These are phyloP conservation scores for Moesziomyces aphidis DNA, from an alignment of 1,284 basidiomycete species.

Conservation along the genomic window DNA sequence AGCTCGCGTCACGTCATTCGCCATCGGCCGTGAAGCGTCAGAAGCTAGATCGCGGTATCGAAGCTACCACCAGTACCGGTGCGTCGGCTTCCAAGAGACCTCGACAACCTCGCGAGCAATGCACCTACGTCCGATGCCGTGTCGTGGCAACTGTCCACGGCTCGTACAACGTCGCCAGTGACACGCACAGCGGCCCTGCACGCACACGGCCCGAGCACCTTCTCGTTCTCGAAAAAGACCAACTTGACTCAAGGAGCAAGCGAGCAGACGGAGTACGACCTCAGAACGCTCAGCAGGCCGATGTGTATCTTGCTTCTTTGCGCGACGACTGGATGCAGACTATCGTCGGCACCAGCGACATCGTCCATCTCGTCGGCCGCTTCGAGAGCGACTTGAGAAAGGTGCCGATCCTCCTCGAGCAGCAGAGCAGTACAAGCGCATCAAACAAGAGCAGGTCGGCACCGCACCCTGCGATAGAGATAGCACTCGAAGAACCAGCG, in stretches of 20 bases:
- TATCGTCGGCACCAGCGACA: conserved; percentile 34
- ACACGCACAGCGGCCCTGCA: conserved; percentile 7
- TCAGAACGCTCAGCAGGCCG: background rate
- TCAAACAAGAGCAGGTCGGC: background rate
- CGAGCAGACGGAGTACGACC: background rate
- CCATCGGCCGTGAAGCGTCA: conserved; percentile 28
- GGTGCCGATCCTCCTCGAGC: conserved; percentile 10
- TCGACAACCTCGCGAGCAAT: background rate
- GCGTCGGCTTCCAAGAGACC: background rate
- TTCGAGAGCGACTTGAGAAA: conserved; percentile 26
- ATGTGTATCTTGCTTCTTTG: conserved; percentile 39
- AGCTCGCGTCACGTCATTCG: conserved; percentile 2
- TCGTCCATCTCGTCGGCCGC: conserved; percentile 53
- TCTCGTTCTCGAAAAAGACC: conserved; percentile 28
- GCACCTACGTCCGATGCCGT: conserved; percentile 30
- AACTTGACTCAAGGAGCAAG: conserved; percentile 13
- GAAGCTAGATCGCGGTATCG: conserved; percentile 11
- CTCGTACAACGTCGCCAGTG: conserved; percentile 7
- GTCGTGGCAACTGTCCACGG: conserved; percentile 25
- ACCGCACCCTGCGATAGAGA: conserved; percentile 7
- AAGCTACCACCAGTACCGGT: background rate
- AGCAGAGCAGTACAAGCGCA: background rate
- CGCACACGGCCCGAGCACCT: conserved; percentile 30
- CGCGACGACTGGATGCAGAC: conserved; percentile 60
- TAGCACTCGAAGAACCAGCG: conserved; percentile 6